Conservation (phyloP, 345 rosid species). For the Aegle marmelos region DNA sequence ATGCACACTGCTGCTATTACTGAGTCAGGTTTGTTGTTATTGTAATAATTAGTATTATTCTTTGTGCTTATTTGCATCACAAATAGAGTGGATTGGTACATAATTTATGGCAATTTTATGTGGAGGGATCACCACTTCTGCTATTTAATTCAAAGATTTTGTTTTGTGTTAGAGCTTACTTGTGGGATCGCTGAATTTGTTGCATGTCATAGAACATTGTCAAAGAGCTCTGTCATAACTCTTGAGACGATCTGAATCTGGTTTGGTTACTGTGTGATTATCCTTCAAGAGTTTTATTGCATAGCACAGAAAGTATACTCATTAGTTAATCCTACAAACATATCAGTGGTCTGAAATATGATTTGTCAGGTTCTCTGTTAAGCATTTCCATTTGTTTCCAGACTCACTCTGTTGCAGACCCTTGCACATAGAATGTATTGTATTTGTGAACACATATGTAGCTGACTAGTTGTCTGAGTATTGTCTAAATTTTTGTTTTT, state of each 20-base stretch:
- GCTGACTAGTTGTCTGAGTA: background rate
- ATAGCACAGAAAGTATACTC: background rate
- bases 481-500: background rate
- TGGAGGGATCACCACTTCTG: background rate
- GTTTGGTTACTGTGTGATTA: background rate
- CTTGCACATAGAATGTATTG: background rate
- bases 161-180: background rate
- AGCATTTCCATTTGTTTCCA: background rate
- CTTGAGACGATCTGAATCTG: background rate
- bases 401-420: no score
- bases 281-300: background rate
- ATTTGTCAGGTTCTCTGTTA: background rate
- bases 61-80: background rate
- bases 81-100: background rate
- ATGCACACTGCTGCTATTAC: slow-evolving; percentile 83
- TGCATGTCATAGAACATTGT: background rate
- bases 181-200: background rate
- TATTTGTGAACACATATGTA: background rate
- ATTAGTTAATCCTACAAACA: background rate
- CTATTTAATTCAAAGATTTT: background rate
- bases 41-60: background rate
- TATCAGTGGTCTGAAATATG: background rate
- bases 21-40: slow-evolving; percentile 53
- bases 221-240: background rate
- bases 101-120: background rate